Evolutionary conservation across 1,284 basidiomycete species (phyloP).

Genomic region (Rhodotorula sp.): DNA sequence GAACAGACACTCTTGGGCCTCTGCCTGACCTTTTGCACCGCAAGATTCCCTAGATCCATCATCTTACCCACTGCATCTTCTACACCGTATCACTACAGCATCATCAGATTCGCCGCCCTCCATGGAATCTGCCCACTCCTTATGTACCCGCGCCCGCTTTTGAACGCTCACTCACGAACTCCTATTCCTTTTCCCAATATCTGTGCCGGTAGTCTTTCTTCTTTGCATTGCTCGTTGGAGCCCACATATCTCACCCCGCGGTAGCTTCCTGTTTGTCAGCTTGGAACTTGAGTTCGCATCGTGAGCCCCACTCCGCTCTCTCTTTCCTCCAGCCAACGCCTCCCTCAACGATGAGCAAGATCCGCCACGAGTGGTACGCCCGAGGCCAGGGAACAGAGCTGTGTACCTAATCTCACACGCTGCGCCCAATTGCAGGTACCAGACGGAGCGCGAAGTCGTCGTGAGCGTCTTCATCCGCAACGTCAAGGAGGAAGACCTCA

Average conservation of each 20-base stretch:
- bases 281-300: neutral
- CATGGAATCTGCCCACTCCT: no score
- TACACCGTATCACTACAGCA: neutral
- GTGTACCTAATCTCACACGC: neutral
- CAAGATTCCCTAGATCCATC: neutral
- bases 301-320: neutral
- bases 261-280: no score
- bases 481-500: slow-evolving; percentile 41
- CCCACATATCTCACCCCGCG: no score
- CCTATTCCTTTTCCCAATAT: no score
- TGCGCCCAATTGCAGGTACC: slow-evolving; percentile 35
- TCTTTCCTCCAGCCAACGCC: neutral
- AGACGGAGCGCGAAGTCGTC: slow-evolving; percentile 43
- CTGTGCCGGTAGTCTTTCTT: no score
- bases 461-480: slow-evolving; percentile 44
- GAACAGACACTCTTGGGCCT: neutral
- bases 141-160: no score
- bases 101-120: neutral
- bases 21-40: neutral
- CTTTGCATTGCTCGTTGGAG: no score
- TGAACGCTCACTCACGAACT: no score
- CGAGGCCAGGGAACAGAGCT: no score
- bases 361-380: slow-evolving; percentile 40
- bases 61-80: neutral
- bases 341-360: slow-evolving; percentile 22